Evolutionary conservation across 2,329 filamentous ascomycete species (phyloP), one percentile per base, ranked within the genome.

Genomic region (Sporothrix pseudoabietina): DNA sequence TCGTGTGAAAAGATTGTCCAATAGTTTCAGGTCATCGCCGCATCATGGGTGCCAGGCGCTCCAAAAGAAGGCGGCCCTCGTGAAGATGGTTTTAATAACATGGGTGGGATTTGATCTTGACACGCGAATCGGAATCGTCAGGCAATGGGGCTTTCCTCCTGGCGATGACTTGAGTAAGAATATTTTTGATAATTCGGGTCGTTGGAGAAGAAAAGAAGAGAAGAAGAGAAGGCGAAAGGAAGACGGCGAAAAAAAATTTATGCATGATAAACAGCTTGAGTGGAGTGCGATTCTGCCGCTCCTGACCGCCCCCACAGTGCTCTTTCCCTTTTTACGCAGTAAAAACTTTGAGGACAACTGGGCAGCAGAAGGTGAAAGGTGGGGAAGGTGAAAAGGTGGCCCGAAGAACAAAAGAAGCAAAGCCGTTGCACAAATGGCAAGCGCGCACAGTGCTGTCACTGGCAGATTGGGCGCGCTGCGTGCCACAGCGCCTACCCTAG

Each of bases 31-130:
- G 88, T 90, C 87, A 89, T 89, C 88, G 88, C 78, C 88, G 86
- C 84, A 87, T 89, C 88, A 89, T 89, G 88, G 87, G 79, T 84
- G 86, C 87, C 87, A 82, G 57, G 63, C 74, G 49, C 86, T 69
- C 47, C 19, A 86, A 80, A 73, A 70, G 78, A 81, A 85, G 86
- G 86, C 73, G 87, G 87, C 87, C 87, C 88, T 90, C 88, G 86
- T 88, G 87, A 88, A 85, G 82, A 90, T 89, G 88, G 88, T 90
- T 89, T 90, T 90, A 86, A 83, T 86, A 89, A 88, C 83, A 86
- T 16, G n/a, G n/a, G 61, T 86, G 77, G 76, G 63, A 12, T 52
- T 87, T 83, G 77, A 79, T 90, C 87, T 89, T 80, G 87, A 88
- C 87, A 83, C 85, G 84, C 61, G 82, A 81, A 85, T 84, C 85